These are phyloP conservation scores for Pleodorina starrii DNA, from an alignment of 139 green algal species.

Conservation along the genomic window DNA sequence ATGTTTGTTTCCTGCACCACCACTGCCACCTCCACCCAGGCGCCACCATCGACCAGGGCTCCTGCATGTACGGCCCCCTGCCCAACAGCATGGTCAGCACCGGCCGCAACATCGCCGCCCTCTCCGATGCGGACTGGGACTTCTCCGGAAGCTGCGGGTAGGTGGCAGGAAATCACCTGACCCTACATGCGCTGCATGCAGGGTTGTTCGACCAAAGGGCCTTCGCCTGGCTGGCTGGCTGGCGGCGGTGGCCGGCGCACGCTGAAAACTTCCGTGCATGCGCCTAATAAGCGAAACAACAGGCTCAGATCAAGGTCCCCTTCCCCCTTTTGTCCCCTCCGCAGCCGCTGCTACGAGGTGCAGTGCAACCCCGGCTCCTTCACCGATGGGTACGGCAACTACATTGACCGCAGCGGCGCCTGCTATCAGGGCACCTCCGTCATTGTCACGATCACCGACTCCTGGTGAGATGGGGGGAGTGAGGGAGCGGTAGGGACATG, in stretches of 20 bases:
- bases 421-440: conserved; percentile 16
- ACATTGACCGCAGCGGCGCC: conserved; percentile 45
- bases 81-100: conserved; percentile 45
- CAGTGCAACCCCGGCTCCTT: conserved; percentile 53
- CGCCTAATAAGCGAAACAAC: too few relatives aligned
- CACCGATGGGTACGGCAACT: conserved; percentile 55
- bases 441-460: conserved; percentile 63
- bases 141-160: conserved; percentile 60
- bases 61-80: conserved; percentile 44
- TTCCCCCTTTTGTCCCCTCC: neutral
- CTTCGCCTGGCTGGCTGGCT: too few relatives aligned
- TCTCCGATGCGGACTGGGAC: conserved; percentile 49
- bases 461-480: conserved; percentile 41
- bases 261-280: too few relatives aligned
- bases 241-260: too few relatives aligned
- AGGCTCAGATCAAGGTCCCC: too few relatives aligned
- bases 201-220: too few relatives aligned
- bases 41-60: conserved; percentile 40
- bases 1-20: too few relatives aligned
- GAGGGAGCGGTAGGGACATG: neutral
- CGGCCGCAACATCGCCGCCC: conserved; percentile 57
- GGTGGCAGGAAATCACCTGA: neutral
- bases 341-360: conserved; percentile 67
- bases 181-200: too few relatives aligned
- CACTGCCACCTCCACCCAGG: conserved; percentile 4